Percentiles rank a stretch among this genome's conserved stretches.
These are phyloP conservation scores for Populus hybrid DNA, from an alignment of 441 rosid species.

Conservation along the genomic window DNA sequence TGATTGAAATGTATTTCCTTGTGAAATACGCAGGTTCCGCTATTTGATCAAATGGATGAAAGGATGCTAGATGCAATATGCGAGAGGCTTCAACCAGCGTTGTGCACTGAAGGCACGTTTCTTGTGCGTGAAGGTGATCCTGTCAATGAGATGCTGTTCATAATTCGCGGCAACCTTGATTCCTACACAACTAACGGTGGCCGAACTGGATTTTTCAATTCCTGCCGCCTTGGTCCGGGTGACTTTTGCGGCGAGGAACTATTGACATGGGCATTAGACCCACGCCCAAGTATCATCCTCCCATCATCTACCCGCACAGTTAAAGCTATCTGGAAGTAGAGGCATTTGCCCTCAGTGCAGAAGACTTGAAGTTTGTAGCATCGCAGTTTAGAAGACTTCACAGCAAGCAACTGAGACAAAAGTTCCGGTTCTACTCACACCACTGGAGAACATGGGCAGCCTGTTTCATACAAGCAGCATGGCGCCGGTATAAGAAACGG, in stretches of 20 bases:
- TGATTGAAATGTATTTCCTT: conserved; percentile 36
- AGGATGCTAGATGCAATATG: conserved; percentile 89
- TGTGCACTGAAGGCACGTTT: conserved; percentile 58
- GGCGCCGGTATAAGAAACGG: conserved; percentile 67
- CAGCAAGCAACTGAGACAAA: conserved; percentile 72
- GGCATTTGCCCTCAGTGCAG: conserved; percentile 77
- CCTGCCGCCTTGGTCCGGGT: conserved; percentile 64
- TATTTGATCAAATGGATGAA: conserved; percentile 88
- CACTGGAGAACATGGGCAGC: conserved; percentile 90
- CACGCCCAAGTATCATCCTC: conserved; percentile 47
- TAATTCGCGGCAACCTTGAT: conserved; percentile 72
- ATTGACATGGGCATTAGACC: conserved; percentile 48
- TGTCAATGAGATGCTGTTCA: conserved; percentile 79
- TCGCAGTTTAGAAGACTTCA: conserved; percentile 79
- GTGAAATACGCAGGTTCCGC: conserved; percentile 21
- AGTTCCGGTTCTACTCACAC: conserved; percentile 83
- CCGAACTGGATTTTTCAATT: conserved; percentile 74
- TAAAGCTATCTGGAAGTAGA: conserved; percentile 68
- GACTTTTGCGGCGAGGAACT: conserved; percentile 92
- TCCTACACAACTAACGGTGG: conserved; percentile 87
- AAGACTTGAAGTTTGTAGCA: conserved; percentile 76
- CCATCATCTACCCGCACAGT: conserved; percentile 79
- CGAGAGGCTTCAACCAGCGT: conserved; percentile 63
- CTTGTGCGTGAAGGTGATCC: conserved; percentile 85
- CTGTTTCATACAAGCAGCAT: conserved; percentile 76